Percentiles rank a stretch among this genome's conserved stretches.
Evolutionary conservation across 2,329 filamentous ascomycete species (phyloP).

Genomic region (Cladosporium sp.): DNA sequence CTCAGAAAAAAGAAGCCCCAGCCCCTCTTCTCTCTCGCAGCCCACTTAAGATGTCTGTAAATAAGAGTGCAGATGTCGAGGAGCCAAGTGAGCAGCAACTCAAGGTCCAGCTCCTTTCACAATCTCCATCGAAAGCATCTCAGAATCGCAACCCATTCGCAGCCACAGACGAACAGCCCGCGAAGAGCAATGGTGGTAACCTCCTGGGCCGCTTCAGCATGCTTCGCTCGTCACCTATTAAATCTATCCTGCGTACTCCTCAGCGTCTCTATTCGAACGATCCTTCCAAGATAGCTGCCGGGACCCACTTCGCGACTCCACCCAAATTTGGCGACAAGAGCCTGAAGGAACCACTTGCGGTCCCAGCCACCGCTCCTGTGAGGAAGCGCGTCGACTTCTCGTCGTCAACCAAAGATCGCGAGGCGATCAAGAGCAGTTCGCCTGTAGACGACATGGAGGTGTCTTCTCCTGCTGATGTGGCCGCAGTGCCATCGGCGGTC

Average conservation of each 20-base stretch:
- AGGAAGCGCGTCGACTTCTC: slow-evolving; percentile 83
- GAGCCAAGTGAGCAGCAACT: slow-evolving; percentile 15
- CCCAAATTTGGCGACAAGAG: slow-evolving; percentile 21
- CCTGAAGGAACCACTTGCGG: slow-evolving; percentile 24
- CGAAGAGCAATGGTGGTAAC: slow-evolving; percentile 29
- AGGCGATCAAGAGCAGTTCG: slow-evolving; percentile 12
- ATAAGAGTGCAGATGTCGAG: slow-evolving; percentile 19
- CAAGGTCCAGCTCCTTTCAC: slow-evolving; percentile 28
- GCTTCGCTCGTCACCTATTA: slow-evolving; percentile 52
- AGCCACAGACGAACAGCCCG: slow-evolving; percentile 29
- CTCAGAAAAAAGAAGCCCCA: slow-evolving; percentile 8
- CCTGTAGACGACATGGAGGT: slow-evolving; percentile 24
- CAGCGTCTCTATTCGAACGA: slow-evolving; percentile 57
- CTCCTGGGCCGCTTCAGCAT: slow-evolving; percentile 43
- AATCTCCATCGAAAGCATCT: slow-evolving; percentile 30
- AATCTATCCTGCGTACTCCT: slow-evolving; percentile 60
- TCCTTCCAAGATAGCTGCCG: slow-evolving; percentile 55
- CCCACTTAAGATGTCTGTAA: slow-evolving; percentile 24
- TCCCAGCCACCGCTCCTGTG: slow-evolving; percentile 62
- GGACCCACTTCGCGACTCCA: slow-evolving; percentile 52
- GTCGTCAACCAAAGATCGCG: slow-evolving; percentile 48
- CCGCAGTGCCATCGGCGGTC: slow-evolving; percentile 14
- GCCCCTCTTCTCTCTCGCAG: slow-evolving; percentile 27
- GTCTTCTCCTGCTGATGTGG: slow-evolving; percentile 2
- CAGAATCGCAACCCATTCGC: slow-evolving; percentile 16